phyloP scores from a whole-genome alignment of 306 rosid genomes.

The Hylodesmum podocarpum region DNA sequence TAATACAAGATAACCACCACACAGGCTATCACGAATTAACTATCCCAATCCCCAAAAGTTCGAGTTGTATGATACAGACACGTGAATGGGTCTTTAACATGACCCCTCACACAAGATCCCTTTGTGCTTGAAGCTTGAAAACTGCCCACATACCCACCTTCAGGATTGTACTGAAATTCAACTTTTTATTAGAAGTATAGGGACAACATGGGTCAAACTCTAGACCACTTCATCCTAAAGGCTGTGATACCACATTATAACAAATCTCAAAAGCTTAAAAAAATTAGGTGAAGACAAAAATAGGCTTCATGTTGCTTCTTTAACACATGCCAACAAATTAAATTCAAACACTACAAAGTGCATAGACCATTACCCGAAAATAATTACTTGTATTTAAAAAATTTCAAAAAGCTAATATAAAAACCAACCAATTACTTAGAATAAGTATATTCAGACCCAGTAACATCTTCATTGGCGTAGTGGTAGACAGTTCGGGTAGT shows the following conservation, averaged over 20 bases:
- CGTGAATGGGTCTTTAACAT: background rate
- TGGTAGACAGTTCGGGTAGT: too few species aligned
- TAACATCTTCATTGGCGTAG: too few species aligned
- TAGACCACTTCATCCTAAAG: background rate
- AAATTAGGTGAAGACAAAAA: background rate
- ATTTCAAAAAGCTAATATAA: background rate
- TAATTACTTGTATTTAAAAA: background rate
- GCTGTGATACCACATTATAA: background rate
- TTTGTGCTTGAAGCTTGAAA: background rate
- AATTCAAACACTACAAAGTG: too few species aligned
- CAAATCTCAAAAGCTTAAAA: background rate
- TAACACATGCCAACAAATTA: background rate
- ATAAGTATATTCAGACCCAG: too few species aligned
- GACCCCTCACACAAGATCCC: background rate
- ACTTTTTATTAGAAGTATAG: background rate
- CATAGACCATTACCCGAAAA: background rate
- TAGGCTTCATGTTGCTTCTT: background rate
- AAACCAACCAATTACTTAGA: background rate
- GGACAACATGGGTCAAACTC: background rate
- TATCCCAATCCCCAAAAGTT: background rate
- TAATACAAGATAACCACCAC: background rate
- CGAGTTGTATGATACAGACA: background rate
- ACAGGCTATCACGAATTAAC: background rate
- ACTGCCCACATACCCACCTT: background rate
- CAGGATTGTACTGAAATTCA: background rate